phyloP scores from a whole-genome alignment of 2,329 filamentous ascomycete species.

The Gremmenia infestans region DNA sequence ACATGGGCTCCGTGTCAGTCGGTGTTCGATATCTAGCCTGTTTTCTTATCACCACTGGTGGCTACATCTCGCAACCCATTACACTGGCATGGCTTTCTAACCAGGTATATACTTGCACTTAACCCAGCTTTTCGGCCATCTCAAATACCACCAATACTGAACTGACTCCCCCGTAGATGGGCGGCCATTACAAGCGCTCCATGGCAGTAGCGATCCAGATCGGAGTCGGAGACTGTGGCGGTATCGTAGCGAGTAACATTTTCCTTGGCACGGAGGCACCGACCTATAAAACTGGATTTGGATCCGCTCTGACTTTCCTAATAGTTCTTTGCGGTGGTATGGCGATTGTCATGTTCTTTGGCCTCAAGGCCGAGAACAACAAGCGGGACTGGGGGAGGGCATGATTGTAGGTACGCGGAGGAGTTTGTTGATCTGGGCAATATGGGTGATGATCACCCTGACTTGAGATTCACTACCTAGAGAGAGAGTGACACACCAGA shows the following conservation, averaged over 20 bases:
- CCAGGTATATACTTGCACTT: constrained; percentile 34
- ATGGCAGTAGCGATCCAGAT: constrained; percentile 29
- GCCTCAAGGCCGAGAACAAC: constrained; percentile 2
- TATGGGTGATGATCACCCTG: constrained; percentile 46
- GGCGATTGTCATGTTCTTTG: not conserved
- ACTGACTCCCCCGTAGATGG: constrained; percentile 17
- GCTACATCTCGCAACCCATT: constrained; percentile 78
- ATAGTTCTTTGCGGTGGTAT: not conserved
- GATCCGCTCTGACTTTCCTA: constrained; percentile 29
- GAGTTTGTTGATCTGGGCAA: constrained; percentile 36
- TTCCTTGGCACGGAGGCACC: constrained; percentile 34
- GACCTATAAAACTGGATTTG: constrained; percentile 35
- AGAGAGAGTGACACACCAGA: no score
- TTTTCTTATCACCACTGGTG: constrained; percentile 72
- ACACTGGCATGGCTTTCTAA: constrained; percentile 62
- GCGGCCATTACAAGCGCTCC: constrained; percentile 24
- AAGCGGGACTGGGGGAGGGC: constrained; percentile 33
- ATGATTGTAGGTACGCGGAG: constrained; percentile 37
- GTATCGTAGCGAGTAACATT: constrained; percentile 35
- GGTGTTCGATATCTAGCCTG: constrained; percentile 72
- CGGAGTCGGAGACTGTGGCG: constrained; percentile 28
- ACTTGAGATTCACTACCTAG: constrained; percentile 35
- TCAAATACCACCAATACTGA: not conserved
- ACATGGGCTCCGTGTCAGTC: constrained; percentile 40
- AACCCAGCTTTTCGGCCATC: not conserved